Percentiles rank a stretch among this genome's conserved stretches.
phyloP scores from a whole-genome alignment of 768 basidiomycete genomes.

The Boletus sp. region DNA sequence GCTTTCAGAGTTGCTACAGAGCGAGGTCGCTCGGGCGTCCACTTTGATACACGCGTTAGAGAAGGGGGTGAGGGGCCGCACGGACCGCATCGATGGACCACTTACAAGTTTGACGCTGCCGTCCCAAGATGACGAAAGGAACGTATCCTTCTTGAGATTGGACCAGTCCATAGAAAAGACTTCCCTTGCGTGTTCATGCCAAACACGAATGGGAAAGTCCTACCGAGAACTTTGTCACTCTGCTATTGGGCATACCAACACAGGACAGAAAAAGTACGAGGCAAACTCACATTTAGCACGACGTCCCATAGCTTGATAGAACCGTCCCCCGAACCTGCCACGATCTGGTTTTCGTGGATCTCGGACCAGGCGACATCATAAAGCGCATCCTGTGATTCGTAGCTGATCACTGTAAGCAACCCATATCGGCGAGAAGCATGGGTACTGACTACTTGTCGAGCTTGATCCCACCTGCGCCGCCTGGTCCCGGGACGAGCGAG shows the following conservation, averaged over 20 bases:
- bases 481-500: conserved; percentile 48
- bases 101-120: conserved; percentile 83
- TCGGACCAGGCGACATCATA: conserved; percentile 96
- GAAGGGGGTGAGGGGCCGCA: not conserved
- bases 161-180: conserved; percentile 96
- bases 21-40: conserved; percentile 77
- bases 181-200: conserved; percentile 94
- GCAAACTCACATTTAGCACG: conserved; percentile 64
- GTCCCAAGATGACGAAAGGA: conserved; percentile 90
- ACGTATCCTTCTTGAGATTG: conserved; percentile 85
- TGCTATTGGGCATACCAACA: conserved; percentile 18
- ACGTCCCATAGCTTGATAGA: conserved; percentile 90
- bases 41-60: conserved; percentile 44
- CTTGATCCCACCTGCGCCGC: conserved; percentile 41
- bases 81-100: conserved; percentile 6
- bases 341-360: conserved; percentile 88
- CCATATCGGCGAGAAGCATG: not conserved
- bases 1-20: conserved; percentile 82
- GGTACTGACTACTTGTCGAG: conserved; percentile 67
- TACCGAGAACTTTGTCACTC: conserved; percentile 38
- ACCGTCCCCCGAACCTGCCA: conserved; percentile 86
- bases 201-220: conserved; percentile 86
- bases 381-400: conserved; percentile 85
- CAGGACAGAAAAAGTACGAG: not conserved
- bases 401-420: conserved; percentile 44